Conservation (phyloP, 768 basidiomycete genomes). For the Boletus rex-veris region DNA sequence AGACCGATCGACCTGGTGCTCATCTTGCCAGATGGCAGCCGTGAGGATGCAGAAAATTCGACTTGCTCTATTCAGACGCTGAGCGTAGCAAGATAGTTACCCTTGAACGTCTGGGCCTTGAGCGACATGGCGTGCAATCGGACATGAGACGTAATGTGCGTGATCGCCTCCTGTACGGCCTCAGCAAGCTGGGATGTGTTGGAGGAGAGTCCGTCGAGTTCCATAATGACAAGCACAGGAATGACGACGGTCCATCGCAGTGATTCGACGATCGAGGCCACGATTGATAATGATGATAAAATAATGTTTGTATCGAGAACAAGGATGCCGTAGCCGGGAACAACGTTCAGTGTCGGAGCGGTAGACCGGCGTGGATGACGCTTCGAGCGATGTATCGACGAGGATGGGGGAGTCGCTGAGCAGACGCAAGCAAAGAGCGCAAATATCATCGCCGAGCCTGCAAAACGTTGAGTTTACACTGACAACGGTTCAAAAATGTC, state of each 20-base stretch:
- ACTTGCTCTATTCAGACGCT: slow-evolving; percentile 81
- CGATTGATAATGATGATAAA: slow-evolving; percentile 71
- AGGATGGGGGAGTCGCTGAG: slow-evolving; percentile 31
- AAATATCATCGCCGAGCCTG: slow-evolving; percentile 77
- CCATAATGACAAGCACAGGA: slow-evolving; percentile 94
- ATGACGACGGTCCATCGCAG: slow-evolving; percentile 84
- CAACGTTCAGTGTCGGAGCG: slow-evolving; percentile 48
- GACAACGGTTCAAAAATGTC: background rate
- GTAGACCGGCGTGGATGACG: slow-evolving; percentile 27
- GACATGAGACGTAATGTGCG: slow-evolving; percentile 72
- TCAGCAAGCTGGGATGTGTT: slow-evolving; percentile 66
- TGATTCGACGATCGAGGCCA: slow-evolving; percentile 75
- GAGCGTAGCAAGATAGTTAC: slow-evolving; percentile 87
- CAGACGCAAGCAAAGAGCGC: slow-evolving; percentile 56
- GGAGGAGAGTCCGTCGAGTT: slow-evolving; percentile 84
- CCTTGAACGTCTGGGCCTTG: slow-evolving; percentile 93
- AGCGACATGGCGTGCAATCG: slow-evolving; percentile 72
- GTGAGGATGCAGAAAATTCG: slow-evolving; percentile 78
- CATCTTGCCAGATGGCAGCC: slow-evolving; percentile 89
- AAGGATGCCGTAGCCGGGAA: slow-evolving; percentile 85
- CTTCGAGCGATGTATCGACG: slow-evolving; percentile 28
- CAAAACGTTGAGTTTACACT: slow-evolving; percentile 6
- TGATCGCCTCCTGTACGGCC: slow-evolving; percentile 68
- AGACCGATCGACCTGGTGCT: slow-evolving; percentile 88
- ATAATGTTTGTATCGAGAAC: slow-evolving; percentile 96